Evolutionary conservation across 2,329 filamentous ascomycete genomes (phyloP).

Genomic region (Ophiostoma angusticollis): DNA sequence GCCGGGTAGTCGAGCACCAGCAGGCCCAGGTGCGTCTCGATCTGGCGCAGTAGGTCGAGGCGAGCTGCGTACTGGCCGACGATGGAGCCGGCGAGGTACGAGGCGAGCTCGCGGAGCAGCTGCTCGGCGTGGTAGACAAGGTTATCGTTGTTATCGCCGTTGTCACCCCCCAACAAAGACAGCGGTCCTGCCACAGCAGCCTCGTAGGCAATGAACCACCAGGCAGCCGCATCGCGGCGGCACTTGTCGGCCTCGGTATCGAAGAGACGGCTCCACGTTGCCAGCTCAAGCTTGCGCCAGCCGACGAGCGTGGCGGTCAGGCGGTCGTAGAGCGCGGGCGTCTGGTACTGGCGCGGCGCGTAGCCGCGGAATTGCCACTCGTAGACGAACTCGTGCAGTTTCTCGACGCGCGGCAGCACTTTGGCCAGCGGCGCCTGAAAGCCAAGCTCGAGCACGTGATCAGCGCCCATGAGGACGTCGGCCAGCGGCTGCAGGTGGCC

Average conservation of each 20-base stretch:
- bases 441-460: conserved; percentile 60
- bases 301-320: conserved; percentile 70
- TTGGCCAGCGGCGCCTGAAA: conserved; percentile 77
- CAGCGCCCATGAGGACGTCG: conserved; percentile 65
- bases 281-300: conserved; percentile 84
- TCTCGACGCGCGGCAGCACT: conserved; percentile 75
- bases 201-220: conserved; percentile 97
- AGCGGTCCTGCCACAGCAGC: conserved; percentile 64
- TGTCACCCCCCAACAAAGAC: conserved; percentile 42
- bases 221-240: conserved; percentile 65
- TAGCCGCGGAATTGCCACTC: conserved; percentile 87
- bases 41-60: conserved; percentile 53
- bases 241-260: conserved; percentile 71
- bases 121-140: conserved; percentile 51
- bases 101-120: conserved; percentile 62
- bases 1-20: conserved; percentile 45
- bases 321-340: conserved; percentile 56
- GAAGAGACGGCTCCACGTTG: conserved; percentile 81
- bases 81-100: conserved; percentile 67
- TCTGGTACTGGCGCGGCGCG: conserved; percentile 67
- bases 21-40: conserved; percentile 51
- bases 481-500: conserved; percentile 61
- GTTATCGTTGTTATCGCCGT: neutral
- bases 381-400: conserved; percentile 70
- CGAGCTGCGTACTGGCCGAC: conserved; percentile 69